Conservation (phyloP, 805 yeast genomes). For the Scheffersomyces stipitis region DNA sequence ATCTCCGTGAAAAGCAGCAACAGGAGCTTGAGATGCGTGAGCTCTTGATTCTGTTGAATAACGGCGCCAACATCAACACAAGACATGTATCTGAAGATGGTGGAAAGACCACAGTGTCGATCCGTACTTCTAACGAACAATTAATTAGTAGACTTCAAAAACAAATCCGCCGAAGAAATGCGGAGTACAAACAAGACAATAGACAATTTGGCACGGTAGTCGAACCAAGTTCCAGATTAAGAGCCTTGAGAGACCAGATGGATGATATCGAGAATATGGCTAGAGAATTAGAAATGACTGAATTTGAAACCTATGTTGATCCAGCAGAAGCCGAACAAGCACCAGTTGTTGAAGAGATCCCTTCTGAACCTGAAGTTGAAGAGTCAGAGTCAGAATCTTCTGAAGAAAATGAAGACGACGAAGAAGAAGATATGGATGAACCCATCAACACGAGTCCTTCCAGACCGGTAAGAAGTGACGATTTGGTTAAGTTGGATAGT, state of each 20-base stretch:
- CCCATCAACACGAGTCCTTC: constrained; percentile 29
- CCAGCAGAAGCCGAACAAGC: constrained; percentile 6
- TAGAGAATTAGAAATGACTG: constrained; percentile 80
- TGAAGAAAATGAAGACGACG: constrained; percentile 18
- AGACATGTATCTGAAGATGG: constrained; percentile 21
- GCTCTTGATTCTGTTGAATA: constrained; percentile 62
- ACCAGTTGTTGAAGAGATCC: constrained; percentile 1
- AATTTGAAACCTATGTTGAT: constrained; percentile 51
- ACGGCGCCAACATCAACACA: constrained; percentile 30
- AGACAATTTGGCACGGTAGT: constrained; percentile 50
- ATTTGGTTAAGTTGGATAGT: constrained; percentile 52
- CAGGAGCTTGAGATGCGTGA: constrained; percentile 79
- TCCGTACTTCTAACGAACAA: constrained; percentile 32
- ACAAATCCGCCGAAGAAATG: constrained; percentile 47
- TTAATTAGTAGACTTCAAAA: constrained; percentile 42
- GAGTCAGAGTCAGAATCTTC: constrained; percentile 14
- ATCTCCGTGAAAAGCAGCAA: constrained; percentile 65
- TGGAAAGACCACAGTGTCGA: constrained; percentile 37
- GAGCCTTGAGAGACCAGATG: constrained; percentile 79
- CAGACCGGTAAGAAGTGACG: constrained; percentile 47
- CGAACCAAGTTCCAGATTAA: constrained; percentile 75
- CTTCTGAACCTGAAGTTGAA: constrained; percentile 17
- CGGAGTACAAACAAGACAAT: constrained; percentile 47
- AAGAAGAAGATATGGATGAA: constrained; percentile 11
- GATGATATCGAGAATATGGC: constrained; percentile 83